Percentiles rank a stretch among this genome's conserved stretches.
These are phyloP conservation scores for Holtermanniella nyarrowii DNA, from an alignment of 768 basidiomycete species.

Conservation along the genomic window DNA sequence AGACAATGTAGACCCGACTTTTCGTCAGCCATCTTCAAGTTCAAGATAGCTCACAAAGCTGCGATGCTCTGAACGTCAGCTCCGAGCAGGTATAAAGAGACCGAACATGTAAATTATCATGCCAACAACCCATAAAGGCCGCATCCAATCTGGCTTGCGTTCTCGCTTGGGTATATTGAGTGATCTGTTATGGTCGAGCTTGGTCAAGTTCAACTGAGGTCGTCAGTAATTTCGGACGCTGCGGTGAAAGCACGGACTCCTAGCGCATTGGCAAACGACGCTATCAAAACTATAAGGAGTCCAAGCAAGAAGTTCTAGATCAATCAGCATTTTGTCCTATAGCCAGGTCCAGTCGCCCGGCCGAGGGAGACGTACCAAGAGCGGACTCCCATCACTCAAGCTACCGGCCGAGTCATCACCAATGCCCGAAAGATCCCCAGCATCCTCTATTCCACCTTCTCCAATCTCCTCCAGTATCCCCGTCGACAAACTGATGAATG, in stretches of 20 bases:
- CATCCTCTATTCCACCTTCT: background rate
- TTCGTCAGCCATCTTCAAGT: background rate
- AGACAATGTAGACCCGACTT: constrained; percentile 25
- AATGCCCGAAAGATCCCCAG: background rate
- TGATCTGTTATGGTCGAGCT: constrained; percentile 71
- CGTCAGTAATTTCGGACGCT: background rate
- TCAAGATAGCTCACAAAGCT: constrained; percentile 20
- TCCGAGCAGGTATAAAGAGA: constrained; percentile 10
- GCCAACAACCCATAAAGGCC: constrained; percentile 81
- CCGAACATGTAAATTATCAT: constrained; percentile 87
- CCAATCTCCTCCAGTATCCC: background rate
- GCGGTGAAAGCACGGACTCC: constrained; percentile 42
- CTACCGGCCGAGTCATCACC: background rate
- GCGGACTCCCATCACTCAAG: background rate
- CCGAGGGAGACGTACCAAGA: background rate
- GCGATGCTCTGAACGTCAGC: constrained; percentile 19
- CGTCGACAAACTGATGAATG: background rate
- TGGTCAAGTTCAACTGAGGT: constrained; percentile 65
- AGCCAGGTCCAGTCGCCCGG: background rate
- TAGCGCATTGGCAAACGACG: constrained; percentile 48
- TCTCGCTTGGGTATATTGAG: constrained; percentile 57
- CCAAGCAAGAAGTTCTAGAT: constrained; percentile 43
- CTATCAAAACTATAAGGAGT: constrained; percentile 68
- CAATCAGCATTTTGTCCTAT: no score
- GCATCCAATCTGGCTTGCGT: constrained; percentile 63